Conservation (phyloP, 2,329 filamentous ascomycete genomes). For the Macrophomina phaseolina region DNA sequence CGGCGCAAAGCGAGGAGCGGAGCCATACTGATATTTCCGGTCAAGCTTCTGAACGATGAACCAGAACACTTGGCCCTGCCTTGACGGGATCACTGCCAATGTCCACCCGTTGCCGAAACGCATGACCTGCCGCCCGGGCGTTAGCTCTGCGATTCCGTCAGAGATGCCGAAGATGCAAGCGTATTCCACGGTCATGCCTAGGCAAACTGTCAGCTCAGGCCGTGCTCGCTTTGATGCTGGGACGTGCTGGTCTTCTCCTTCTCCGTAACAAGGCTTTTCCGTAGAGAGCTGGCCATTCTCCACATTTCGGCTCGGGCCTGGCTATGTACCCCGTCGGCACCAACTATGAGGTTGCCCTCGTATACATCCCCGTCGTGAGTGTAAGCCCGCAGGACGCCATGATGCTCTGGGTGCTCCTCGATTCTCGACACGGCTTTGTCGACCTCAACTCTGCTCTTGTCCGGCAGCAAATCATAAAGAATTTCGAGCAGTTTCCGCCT, state of each 20-base stretch:
- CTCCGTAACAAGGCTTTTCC: constrained; percentile 24
- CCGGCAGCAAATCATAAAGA: constrained; percentile 33
- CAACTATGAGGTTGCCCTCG: constrained; percentile 12
- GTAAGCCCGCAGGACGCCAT: constrained; percentile 15
- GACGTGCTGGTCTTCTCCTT: constrained; percentile 8
- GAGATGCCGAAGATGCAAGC: constrained; percentile 10
- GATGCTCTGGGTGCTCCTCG: constrained; percentile 30
- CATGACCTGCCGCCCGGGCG: constrained; percentile 19
- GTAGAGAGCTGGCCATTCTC: constrained; percentile 17
- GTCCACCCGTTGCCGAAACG: constrained; percentile 30
- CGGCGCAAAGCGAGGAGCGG: constrained; percentile 39
- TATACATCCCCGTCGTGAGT: neutral
- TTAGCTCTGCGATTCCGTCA: neutral
- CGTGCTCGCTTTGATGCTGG: neutral
- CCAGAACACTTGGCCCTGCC: constrained; percentile 33
- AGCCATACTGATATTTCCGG: constrained; percentile 29
- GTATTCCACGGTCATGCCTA: neutral
- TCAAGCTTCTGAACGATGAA: constrained; percentile 37
- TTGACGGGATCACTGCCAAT: constrained; percentile 31
- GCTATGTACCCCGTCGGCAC: constrained; percentile 23
- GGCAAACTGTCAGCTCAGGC: neutral
- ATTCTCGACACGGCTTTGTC: constrained; percentile 29
- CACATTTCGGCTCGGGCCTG: constrained; percentile 15
- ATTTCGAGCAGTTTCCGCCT: constrained; percentile 26
- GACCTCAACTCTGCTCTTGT: constrained; percentile 32